phyloP scores from a whole-genome alignment of 2,329 filamentous ascomycete genomes.

The Trichoderma guizhouense region DNA sequence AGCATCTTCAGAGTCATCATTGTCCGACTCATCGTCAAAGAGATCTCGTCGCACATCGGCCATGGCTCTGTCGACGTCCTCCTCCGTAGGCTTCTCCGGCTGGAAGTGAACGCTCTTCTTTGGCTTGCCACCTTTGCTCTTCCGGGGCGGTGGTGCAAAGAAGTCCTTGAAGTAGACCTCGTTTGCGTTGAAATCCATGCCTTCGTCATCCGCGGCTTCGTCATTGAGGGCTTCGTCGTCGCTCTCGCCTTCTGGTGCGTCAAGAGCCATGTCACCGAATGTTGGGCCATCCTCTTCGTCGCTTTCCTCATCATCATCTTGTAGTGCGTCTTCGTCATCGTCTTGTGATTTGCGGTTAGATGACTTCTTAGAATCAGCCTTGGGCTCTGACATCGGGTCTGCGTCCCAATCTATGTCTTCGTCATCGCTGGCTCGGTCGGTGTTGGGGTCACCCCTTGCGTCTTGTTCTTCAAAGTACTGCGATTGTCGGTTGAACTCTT shows the following conservation, averaged over 20 bases:
- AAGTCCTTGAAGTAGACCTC: conserved; percentile 90
- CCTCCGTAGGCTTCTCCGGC: conserved; percentile 51
- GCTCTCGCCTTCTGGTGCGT: conserved; percentile 67
- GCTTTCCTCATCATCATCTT: conserved; percentile 51
- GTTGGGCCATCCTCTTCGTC: conserved; percentile 75
- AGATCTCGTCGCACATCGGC: conserved; percentile 83
- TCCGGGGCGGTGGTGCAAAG: conserved; percentile 78
- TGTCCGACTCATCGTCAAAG: conserved; percentile 73
- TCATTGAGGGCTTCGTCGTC: conserved; percentile 61
- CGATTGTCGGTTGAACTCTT: conserved; percentile 93
- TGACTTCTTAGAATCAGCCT: conserved; percentile 24
- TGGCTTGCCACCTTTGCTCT: conserved; percentile 47
- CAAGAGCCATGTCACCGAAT: conserved; percentile 74
- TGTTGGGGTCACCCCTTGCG: conserved; percentile 68
- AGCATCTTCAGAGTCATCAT: conserved; percentile 61
- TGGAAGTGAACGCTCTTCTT: conserved; percentile 40
- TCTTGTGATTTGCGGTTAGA: conserved; percentile 36
- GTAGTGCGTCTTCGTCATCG: conserved; percentile 58
- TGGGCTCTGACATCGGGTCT: conserved; percentile 59
- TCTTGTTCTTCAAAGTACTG: conserved; percentile 88
- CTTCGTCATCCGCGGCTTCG: conserved; percentile 53
- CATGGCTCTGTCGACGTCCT: conserved; percentile 78
- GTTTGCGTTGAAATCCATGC: conserved; percentile 71
- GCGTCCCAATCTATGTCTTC: conserved; percentile 85
- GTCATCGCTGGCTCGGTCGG: conserved; percentile 73